phyloP scores from a whole-genome alignment of 768 basidiomycete species.

The Candolleomyces aberdarensis region DNA sequence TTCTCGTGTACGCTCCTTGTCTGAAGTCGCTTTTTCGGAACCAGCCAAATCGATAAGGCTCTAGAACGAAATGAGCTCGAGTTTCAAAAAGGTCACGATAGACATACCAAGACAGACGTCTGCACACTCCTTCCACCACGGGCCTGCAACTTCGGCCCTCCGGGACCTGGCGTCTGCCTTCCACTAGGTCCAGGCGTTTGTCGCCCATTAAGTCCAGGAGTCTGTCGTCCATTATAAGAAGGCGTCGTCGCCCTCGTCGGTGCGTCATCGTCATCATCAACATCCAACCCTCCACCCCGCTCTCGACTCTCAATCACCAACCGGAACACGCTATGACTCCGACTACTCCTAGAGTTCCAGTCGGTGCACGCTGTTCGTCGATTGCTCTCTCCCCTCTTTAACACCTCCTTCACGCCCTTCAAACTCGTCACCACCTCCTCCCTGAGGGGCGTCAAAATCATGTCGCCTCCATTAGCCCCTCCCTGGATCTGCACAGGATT shows the following conservation, averaged over 20 bases:
- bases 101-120: conserved; percentile 66
- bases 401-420: conserved; percentile 79
- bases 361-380: conserved; percentile 94
- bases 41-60: conserved; percentile 95
- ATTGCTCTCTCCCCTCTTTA: conserved; percentile 83
- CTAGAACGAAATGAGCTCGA: conserved; percentile 32
- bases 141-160: conserved; percentile 66
- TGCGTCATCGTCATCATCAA: conserved; percentile 42
- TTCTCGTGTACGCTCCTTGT: conserved; percentile 93
- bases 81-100: background rate
- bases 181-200: conserved; percentile 48
- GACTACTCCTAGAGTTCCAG: conserved; percentile 94
- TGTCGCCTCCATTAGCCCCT: conserved; percentile 51
- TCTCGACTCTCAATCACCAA: conserved; percentile 89
- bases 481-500: conserved; percentile 77
- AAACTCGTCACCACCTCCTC: conserved; percentile 95
- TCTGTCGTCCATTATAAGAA: conserved; percentile 33
- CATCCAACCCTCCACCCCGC: conserved; percentile 34
- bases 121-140: conserved; percentile 78
- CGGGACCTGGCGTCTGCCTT: conserved; percentile 40
- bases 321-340: conserved; percentile 92
- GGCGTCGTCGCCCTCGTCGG: conserved; percentile 19
- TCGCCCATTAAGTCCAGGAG: conserved; percentile 30
- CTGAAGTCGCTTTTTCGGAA: conserved; percentile 92
- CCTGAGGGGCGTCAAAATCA: conserved; percentile 70